These are phyloP conservation scores for Sparassis latifolia DNA, from an alignment of 1,284 basidiomycete genomes.

Conservation along the genomic window DNA sequence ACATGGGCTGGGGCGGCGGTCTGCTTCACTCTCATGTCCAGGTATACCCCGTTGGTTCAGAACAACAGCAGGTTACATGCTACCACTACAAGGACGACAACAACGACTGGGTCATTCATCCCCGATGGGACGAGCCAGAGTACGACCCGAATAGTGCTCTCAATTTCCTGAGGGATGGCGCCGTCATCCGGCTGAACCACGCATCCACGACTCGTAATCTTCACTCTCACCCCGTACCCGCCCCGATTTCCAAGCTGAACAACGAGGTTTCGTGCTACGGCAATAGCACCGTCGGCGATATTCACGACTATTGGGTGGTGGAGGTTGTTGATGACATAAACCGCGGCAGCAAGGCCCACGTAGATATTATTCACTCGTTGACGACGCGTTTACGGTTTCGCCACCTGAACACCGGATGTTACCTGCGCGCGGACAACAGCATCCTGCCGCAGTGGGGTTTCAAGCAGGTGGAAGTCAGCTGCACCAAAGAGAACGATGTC, in stretches of 20 bases:
- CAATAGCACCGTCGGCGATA: conserved; percentile 81
- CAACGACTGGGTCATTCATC: conserved; percentile 87
- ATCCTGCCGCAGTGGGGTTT: conserved; percentile 97
- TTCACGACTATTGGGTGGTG: conserved; percentile 88
- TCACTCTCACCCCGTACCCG: conserved; percentile 87
- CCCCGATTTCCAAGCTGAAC: conserved; percentile 87
- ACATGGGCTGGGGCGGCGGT: conserved; percentile 97
- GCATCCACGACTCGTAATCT: conserved; percentile 80
- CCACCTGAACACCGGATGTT: conserved; percentile 79
- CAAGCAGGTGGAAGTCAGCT: conserved; percentile 97
- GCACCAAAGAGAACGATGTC: conserved; percentile 84
- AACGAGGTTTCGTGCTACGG: conserved; percentile 94
- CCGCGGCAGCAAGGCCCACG: conserved; percentile 51
- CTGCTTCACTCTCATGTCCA: conserved; percentile 96
- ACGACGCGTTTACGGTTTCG: conserved; percentile 87
- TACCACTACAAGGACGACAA: conserved; percentile 99
- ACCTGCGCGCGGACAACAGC: conserved; percentile 85
- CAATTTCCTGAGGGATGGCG: conserved; percentile 71
- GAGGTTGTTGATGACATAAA: conserved; percentile 92
- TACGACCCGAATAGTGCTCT: conserved; percentile 64
- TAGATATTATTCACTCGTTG: conserved; percentile 76
- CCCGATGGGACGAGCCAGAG: conserved; percentile 70
- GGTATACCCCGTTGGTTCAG: conserved; percentile 88
- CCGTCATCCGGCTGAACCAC: conserved; percentile 81
- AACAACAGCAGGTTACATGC: conserved; percentile 96